phyloP scores from a whole-genome alignment of 768 basidiomycete species.

The Gautieria morchelliformis region DNA sequence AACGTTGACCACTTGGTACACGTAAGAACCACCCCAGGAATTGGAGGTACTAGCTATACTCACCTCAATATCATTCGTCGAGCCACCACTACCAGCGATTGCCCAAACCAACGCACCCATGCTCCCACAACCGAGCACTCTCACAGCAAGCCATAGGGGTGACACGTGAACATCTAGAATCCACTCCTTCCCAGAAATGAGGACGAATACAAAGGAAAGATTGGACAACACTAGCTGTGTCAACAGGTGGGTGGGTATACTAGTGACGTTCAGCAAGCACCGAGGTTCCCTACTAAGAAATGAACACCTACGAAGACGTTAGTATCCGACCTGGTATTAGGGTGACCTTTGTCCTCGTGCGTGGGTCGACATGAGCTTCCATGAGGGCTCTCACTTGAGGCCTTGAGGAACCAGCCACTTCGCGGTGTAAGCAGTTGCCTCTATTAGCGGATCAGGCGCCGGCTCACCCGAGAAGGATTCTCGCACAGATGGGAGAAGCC shows the following conservation, averaged over 20 bases:
- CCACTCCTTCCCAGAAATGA: constrained; percentile 59
- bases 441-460: no score
- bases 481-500: no score
- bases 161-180: constrained; percentile 57
- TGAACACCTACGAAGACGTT: constrained; percentile 14
- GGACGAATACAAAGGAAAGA: constrained; percentile 49
- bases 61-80: constrained; percentile 52
- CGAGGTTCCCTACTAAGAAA: not conserved
- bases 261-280: constrained; percentile 11
- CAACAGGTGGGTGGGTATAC: constrained; percentile 40
- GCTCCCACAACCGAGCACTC: constrained; percentile 65
- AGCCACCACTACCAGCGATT: constrained; percentile 39
- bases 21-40: constrained; percentile 6
- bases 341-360: constrained; percentile 27
- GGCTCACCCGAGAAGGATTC: no score
- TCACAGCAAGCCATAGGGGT: constrained; percentile 68
- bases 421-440: no score
- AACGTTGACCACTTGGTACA: constrained; percentile 56
- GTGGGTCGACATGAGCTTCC: constrained; percentile 17
- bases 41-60: constrained; percentile 13
- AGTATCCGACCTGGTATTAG: constrained; percentile 18
- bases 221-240: constrained; percentile 53
- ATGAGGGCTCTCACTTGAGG: not conserved
- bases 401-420: no score
- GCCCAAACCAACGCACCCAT: constrained; percentile 56